Evolutionary conservation across 2,329 filamentous ascomycete genomes (phyloP).

Genomic region (Stachybotrys elegans): DNA sequence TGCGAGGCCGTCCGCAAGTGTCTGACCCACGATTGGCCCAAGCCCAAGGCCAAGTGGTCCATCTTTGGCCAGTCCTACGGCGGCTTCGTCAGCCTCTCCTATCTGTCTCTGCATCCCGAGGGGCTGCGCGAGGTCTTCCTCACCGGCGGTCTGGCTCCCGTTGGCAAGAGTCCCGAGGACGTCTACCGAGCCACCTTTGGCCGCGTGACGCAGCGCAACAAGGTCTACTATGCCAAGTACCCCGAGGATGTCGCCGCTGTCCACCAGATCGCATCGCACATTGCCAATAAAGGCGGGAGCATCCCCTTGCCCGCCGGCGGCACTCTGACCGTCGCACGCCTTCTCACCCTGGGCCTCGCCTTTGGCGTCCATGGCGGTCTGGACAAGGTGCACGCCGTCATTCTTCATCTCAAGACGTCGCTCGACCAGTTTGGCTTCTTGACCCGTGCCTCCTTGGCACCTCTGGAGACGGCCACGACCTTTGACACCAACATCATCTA

Average conservation of each 20-base stretch:
- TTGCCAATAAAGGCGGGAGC: slow-evolving; percentile 51
- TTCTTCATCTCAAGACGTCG: slow-evolving; percentile 67
- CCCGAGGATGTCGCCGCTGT: slow-evolving; percentile 72
- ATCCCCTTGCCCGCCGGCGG: slow-evolving; percentile 68
- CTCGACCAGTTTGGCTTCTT: slow-evolving; percentile 72
- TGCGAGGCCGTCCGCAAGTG: slow-evolving; percentile 78
- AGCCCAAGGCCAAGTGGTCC: slow-evolving; percentile 72
- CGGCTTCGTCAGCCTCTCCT: slow-evolving; percentile 79
- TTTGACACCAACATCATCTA: slow-evolving; percentile 81
- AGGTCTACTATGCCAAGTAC: slow-evolving; percentile 77
- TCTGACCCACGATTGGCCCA: slow-evolving; percentile 64
- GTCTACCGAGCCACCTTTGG: slow-evolving; percentile 70
- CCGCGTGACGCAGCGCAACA: slow-evolving; percentile 67
- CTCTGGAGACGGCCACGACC: slow-evolving; percentile 60
- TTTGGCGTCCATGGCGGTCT: slow-evolving; percentile 79
- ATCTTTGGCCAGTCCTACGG: slow-evolving; percentile 90
- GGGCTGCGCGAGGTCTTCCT: slow-evolving; percentile 79
- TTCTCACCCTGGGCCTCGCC: slow-evolving; percentile 71
- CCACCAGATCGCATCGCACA: slow-evolving; percentile 58
- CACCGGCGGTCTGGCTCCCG: slow-evolving; percentile 76
- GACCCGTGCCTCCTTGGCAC: slow-evolving; percentile 63
- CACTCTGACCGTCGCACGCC: slow-evolving; percentile 63
- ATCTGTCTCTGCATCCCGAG: slow-evolving; percentile 74
- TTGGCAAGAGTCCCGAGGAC: slow-evolving; percentile 65
- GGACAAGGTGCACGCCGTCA: slow-evolving; percentile 66